Conservation (phyloP, 2,329 filamentous ascomycete species). For the Trichoderma sp. region DNA sequence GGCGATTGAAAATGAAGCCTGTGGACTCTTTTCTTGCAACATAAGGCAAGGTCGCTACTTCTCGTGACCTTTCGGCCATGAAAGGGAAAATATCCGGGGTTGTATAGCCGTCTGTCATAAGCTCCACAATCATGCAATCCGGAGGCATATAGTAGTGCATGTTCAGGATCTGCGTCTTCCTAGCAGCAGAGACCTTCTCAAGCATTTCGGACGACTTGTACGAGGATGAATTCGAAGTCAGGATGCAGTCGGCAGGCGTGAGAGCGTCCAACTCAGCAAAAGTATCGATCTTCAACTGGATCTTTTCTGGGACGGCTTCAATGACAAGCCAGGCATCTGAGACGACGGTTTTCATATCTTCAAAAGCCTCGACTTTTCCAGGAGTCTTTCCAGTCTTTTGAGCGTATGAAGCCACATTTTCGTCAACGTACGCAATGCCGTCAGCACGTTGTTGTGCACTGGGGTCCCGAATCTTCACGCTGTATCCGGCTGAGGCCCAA, state of each 20-base stretch:
- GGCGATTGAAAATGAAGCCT: slow-evolving; percentile 53
- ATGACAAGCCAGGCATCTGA: slow-evolving; percentile 50
- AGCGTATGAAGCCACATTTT: slow-evolving; percentile 33
- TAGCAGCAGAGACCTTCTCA: slow-evolving; percentile 36
- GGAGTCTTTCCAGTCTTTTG: slow-evolving; percentile 19
- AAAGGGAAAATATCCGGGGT: slow-evolving; percentile 43
- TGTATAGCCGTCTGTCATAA: slow-evolving; percentile 52
- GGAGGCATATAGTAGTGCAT: slow-evolving; percentile 53
- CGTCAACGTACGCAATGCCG: slow-evolving; percentile 39
- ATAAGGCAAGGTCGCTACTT: slow-evolving; percentile 42
- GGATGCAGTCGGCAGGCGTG: slow-evolving; percentile 44
- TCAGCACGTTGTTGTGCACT: slow-evolving; percentile 34
- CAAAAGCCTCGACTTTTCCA: slow-evolving; percentile 33
- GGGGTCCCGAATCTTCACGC: slow-evolving; percentile 43
- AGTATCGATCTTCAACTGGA: slow-evolving; percentile 46
- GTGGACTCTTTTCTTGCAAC: slow-evolving; percentile 47
- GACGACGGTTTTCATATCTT: slow-evolving; percentile 40
- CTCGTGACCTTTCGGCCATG: slow-evolving; percentile 37
- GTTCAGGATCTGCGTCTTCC: slow-evolving; percentile 43
- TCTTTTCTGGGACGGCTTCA: slow-evolving; percentile 50
- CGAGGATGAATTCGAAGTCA: slow-evolving; percentile 51
- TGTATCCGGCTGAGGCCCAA: slow-evolving; percentile 42
- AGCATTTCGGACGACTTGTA: slow-evolving; percentile 51
- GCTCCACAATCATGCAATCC: slow-evolving; percentile 44
- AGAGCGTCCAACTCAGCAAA: slow-evolving; percentile 45